Evolutionary conservation across 305 asterid species (phyloP), one percentile per base, ranked within the genome.

Genomic region (Fraxinus velutina): DNA sequence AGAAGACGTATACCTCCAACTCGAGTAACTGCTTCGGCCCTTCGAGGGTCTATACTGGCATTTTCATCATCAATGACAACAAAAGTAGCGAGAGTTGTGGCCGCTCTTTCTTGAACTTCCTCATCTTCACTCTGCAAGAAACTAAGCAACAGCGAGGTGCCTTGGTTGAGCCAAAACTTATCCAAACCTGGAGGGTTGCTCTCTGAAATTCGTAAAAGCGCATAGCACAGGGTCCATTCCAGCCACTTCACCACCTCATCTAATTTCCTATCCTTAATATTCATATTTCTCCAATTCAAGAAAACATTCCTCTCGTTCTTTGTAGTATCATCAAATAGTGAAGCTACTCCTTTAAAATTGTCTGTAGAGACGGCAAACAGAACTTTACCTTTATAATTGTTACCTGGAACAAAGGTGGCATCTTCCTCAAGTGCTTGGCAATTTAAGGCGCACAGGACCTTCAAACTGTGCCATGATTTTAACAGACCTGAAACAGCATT

Each of bases 71-170:
- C 98, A 42, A 88, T 90, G 86, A 91, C 92, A 19, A 92, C 96
- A 87, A 92, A 95, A 72, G 92, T 93, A 68, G 97, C 97, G 78
- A 93, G 91, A 84, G 96, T 93, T 2, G 93, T 90, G 75, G 98
- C 99, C 44, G 97, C 97, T 86, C 96, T 88, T 87, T 93, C 99
- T 88, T 92, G 95, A 86, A 95, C 97, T 87, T 93, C 99, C 89
- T 92, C 98, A 60, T 90, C 91, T 8, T 86, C 60, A 80, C 98
- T 95, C 89, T 87, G 97, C 95, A 92, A 86, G 88, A 92, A 89
- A 86, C 90, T 87, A 71, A 95, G 97, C 81, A 95, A 85, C 86
- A 93, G 86, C 77, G 70, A 36, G 52, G 95, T 87, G 78, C 98
- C 98, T 88, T 95, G 97, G 60, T 85, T 87, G 80, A 93, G 94